phyloP scores from a whole-genome alignment of 2,329 filamentous ascomycete genomes.

The Ceratocystis albifundus region DNA sequence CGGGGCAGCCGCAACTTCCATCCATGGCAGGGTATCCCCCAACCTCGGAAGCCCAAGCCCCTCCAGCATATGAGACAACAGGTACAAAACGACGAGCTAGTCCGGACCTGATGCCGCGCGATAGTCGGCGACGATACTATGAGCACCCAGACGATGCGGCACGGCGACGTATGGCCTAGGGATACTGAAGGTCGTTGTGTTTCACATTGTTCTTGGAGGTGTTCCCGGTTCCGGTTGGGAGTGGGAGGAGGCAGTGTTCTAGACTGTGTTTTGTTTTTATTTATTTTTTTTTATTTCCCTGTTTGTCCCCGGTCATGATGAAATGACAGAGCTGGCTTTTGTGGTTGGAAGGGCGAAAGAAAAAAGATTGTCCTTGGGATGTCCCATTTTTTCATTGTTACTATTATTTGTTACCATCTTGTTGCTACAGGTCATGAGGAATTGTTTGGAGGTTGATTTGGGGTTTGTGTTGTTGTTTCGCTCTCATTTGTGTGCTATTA shows the following conservation, averaged over 20 bases:
- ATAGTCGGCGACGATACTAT: slow-evolving; percentile 30
- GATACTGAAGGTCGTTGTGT: slow-evolving; percentile 6
- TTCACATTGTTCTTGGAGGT: background rate
- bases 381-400: background rate
- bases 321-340: slow-evolving; percentile 8
- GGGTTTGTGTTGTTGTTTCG: background rate
- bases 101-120: slow-evolving; percentile 35
- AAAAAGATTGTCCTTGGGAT: background rate
- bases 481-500: no score
- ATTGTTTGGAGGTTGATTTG: background rate
- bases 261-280: slow-evolving; percentile 12
- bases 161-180: slow-evolving; percentile 20
- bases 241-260: background rate
- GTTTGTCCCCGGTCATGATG: background rate
- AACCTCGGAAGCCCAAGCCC: slow-evolving; percentile 27
- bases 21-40: slow-evolving; percentile 30
- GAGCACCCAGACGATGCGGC: slow-evolving; percentile 21
- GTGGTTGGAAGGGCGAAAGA: background rate
- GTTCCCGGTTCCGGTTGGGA: background rate
- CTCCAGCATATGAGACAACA: slow-evolving; percentile 30
- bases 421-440: background rate
- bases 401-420: slow-evolving; percentile 6
- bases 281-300: slow-evolving; percentile 10
- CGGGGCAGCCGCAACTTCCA: slow-evolving; percentile 32
- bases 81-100: slow-evolving; percentile 45